Conservation (phyloP, 208 protist species). For the Acanthamoeba divionensis region DNA sequence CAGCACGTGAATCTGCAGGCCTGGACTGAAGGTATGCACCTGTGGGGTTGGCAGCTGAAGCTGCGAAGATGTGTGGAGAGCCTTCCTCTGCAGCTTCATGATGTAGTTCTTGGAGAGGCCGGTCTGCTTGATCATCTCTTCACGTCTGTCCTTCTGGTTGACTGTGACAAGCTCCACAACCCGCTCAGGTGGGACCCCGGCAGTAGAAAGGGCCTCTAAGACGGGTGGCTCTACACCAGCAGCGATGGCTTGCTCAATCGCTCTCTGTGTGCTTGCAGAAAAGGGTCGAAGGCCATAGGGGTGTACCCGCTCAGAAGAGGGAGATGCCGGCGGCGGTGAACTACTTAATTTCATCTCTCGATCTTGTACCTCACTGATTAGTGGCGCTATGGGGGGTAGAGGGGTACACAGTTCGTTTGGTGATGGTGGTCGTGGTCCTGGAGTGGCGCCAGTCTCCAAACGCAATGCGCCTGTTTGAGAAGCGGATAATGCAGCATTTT, state of each 20-base stretch:
- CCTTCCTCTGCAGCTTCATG: not conserved
- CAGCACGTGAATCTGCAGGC: not conserved
- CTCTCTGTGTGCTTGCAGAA: too few species aligned
- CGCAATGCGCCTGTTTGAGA: too few species aligned
- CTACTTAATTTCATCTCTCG: too few species aligned
- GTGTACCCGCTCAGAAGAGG: too few species aligned
- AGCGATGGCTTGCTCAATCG: not conserved
- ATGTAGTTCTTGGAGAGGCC: constrained; percentile 21
- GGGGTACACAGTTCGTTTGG: too few species aligned
- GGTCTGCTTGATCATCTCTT: not conserved
- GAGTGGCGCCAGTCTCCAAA: too few species aligned
- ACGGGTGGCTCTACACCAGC: not conserved
- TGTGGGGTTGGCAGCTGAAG: not conserved
- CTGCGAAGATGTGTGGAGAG: not conserved
- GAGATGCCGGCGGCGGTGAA: too few species aligned
- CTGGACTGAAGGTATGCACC: not conserved
- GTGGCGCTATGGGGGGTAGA: too few species aligned
- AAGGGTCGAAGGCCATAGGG: too few species aligned
- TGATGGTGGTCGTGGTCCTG: too few species aligned
- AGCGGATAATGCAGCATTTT: too few species aligned
- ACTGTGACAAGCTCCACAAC: not conserved
- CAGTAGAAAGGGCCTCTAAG: not conserved
- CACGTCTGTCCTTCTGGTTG: not conserved
- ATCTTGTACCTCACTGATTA: too few species aligned
- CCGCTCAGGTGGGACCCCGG: not conserved